These are phyloP conservation scores for Cutaneotrichosporon mucoides DNA, from an alignment of 1,284 basidiomycete species.

Conservation along the genomic window DNA sequence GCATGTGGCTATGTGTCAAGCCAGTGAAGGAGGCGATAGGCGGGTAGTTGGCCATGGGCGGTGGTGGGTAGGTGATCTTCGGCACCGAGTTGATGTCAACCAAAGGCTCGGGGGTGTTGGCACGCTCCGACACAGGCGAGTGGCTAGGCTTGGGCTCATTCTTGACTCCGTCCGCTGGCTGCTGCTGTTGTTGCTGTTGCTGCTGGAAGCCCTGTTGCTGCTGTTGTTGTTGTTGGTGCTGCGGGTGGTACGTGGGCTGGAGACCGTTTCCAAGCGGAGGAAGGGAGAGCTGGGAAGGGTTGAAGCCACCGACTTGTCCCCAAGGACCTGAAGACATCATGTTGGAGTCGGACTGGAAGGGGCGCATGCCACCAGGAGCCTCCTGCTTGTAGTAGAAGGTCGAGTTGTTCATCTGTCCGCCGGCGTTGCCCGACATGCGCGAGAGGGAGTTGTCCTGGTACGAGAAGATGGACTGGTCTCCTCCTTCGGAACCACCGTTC, in stretches of 20 bases:
- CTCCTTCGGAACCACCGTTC: not conserved
- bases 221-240: not conserved
- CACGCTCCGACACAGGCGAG: conserved; percentile 13
- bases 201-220: conserved; percentile 1
- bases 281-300: conserved; percentile 27
- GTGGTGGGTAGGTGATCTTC: conserved; percentile 18
- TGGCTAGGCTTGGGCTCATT: conserved; percentile 6
- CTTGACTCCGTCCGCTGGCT: conserved; percentile 1
- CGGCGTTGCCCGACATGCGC: conserved; percentile 11
- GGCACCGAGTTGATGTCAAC: conserved; percentile 35
- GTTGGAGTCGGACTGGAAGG: conserved; percentile 8
- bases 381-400: conserved; percentile 19
- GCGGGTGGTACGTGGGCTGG: conserved; percentile 20
- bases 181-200: not conserved
- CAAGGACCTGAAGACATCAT: conserved; percentile 8
- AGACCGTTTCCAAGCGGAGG: conserved; percentile 17
- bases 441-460: conserved; percentile 18
- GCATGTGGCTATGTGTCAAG: conserved; percentile 11
- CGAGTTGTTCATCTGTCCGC: conserved; percentile 13
- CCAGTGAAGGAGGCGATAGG: conserved; percentile 1
- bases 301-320: conserved; percentile 26
- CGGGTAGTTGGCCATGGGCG: conserved; percentile 17
- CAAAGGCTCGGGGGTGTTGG: conserved; percentile 15
- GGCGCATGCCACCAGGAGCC: conserved; percentile 3
- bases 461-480: conserved; percentile 15